These are phyloP conservation scores for Pistacia atlantica DNA, from an alignment of 345 rosid genomes.

Conservation along the genomic window DNA sequence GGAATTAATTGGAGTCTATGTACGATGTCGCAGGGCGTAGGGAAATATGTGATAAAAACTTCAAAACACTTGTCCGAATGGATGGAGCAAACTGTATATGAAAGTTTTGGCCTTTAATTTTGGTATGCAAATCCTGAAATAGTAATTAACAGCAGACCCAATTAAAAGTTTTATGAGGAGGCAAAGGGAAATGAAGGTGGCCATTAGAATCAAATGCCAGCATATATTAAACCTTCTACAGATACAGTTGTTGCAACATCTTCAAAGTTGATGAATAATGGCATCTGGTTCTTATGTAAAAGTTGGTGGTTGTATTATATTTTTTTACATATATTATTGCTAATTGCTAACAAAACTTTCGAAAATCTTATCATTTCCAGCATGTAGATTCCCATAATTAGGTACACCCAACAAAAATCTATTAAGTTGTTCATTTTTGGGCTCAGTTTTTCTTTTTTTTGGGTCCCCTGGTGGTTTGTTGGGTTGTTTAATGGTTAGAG, in stretches of 20 bases:
- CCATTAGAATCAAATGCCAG: conserved; percentile 18
- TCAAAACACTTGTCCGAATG: no score
- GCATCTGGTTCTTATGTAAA: conserved; percentile 10
- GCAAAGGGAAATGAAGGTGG: not conserved
- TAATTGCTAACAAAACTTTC: conserved; percentile 10
- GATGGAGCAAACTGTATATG: no score
- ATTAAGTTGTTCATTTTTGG: not conserved
- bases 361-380: conserved; percentile 7
- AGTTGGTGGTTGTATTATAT: not conserved
- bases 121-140: no score
- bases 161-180: no score
- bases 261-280: conserved; percentile 6
- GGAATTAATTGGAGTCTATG: no score
- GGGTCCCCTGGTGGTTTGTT: not conserved
- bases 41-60: no score
- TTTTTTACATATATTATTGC: not conserved
- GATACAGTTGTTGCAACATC: not conserved
- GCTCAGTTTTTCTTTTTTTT: not conserved
- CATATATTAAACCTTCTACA: not conserved
- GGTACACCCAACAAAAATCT: conserved; percentile 16
- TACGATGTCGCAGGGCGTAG: no score
- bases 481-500: not conserved
- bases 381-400: conserved; percentile 19
- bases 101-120: no score
- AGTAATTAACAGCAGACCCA: no score